Evolutionary conservation across 306 rosid genomes (phyloP), one percentile per base, ranked within the genome.

Genomic region (Crotalaria pallida): DNA sequence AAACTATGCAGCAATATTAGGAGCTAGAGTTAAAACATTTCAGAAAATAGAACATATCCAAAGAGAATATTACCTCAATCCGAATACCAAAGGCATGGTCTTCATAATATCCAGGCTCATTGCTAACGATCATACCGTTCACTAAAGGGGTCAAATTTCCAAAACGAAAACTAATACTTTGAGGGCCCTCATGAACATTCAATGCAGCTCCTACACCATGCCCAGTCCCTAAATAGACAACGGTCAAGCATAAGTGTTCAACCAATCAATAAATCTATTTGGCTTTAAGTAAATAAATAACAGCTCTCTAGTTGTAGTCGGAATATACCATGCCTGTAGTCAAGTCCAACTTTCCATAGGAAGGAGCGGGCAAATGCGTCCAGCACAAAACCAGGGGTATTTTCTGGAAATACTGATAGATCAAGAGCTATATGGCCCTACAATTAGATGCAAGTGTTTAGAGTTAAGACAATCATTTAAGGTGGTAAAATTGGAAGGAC

Each of bases 161-260:
- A 77, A 29, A 94, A 47, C 97, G 90, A 73, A 72, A 84, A 74
- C 98, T 94, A 62, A 94, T 88, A 65, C 98, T 83, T 81, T 90
- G 98, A 76, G 97, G 97, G 5, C 98, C 97, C 77, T 94, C 98
- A 16, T 94, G 98, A 79, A 94, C 98, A 78, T 90, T 94, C 75
- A 94, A 58, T 60, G 99, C 97, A 74, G 99, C 95, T 73, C 99
- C 99, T 31, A 94, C 99, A 49, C 99, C 97, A 53, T 91, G 97
- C 72, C 96, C 99, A 67, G 97, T 94, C 72, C 99, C 97, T 94
- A 58, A 52, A 75, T 52, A 40, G 44, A 60, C 66, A 65, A 75
- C 24, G 13, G 60, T 43, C 24, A 68, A 58, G 48, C 51, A 22
- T 10, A 61, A 77, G 71, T 26, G 44, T 2, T 64, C 41, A 21